Evolutionary conservation across 129 eudicot genomes (phyloP), one percentile per base, ranked within the genome.

Genomic region (Lonicera japonica): DNA sequence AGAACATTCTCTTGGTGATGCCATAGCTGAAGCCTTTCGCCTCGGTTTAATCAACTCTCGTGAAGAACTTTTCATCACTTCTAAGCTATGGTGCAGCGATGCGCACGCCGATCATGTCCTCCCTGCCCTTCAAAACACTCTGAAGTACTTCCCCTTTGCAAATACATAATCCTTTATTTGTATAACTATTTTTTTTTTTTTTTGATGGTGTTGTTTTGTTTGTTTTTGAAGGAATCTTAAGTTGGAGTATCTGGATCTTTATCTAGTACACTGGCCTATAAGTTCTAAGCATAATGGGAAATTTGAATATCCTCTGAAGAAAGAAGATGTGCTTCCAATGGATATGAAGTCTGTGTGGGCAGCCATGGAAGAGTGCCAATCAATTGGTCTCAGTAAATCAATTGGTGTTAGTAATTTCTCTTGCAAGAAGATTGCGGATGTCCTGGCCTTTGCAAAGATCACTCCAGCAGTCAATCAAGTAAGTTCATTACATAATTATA

Each of bases 351-450:
- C 54, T 3, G 75, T 70, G 11, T 70, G 68, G 75, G n/a, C 63
- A 23, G 75, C 68, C 63, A 70, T 70, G 75, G 75, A 70, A 55
- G 75, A 70, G 45, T 70, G 75, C 60, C 61, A 70, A 10, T 50
- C 17, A 53, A 54, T 61, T 21, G 67, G 68, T 24, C 75, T 70
- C 22, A 22, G 68, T 1, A 70, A 70, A 50, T 41, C 68, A 1
- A 70, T 70, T 39, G 75, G 75, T 3, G 68, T 70, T 15, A 51
- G 68, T 18, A 70, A 70, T 38, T 70, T 70, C 61, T 11, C 69
- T 25, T 25, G 56, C 39, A 70, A 61, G 69, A 70, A 70, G 20
- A 43, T 70, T 11, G 34, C 19, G 2, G 25, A 70, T 9, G 13
- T 70, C 25, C 45, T 70, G 21, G 25, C 69, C 16, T 18, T 11